phyloP scores from a whole-genome alignment of 768 basidiomycete species.

The Mycena leptocephala region DNA sequence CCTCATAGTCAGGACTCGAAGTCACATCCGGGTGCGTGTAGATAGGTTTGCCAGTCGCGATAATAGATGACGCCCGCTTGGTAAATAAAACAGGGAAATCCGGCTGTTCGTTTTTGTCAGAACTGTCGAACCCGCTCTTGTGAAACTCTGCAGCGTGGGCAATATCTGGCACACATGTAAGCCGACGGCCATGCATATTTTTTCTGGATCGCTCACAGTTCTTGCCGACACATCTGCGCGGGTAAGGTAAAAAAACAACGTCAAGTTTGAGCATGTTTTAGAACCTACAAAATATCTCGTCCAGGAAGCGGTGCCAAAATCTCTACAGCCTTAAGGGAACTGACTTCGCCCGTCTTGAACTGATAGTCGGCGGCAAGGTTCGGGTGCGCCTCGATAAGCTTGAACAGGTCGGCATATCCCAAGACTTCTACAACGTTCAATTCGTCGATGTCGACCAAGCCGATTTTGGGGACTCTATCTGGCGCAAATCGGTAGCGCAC shows the following conservation, averaged over 20 bases:
- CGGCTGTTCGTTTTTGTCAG: conserved; percentile 36
- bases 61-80: conserved; percentile 37
- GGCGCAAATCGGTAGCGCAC: conserved; percentile 28
- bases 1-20: conserved; percentile 35
- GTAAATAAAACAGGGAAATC: conserved; percentile 38
- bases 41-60: conserved; percentile 28
- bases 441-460: conserved; percentile 32
- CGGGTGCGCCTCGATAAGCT: conserved; percentile 38
- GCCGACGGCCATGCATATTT: neutral
- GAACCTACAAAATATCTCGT: conserved; percentile 32
- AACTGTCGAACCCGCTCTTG: conserved; percentile 38
- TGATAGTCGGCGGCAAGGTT: conserved; percentile 22
- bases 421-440: conserved; percentile 26
- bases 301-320: conserved; percentile 37
- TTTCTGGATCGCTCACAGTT: conserved; percentile 10
- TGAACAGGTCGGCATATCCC: conserved; percentile 31
- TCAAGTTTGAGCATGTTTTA: neutral
- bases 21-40: conserved; percentile 38
- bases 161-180: conserved; percentile 7
- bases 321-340: conserved; percentile 14
- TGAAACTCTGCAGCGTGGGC: conserved; percentile 39
- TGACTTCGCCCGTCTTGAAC: conserved; percentile 25
- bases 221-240: conserved; percentile 32
- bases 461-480: conserved; percentile 19
- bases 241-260: too few species aligned